A percentile compares a stretch with the other conserved stretches of the same genome.
phyloP scores from a whole-genome alignment of 2,329 filamentous ascomycete genomes.

The Didymella lethalis region DNA sequence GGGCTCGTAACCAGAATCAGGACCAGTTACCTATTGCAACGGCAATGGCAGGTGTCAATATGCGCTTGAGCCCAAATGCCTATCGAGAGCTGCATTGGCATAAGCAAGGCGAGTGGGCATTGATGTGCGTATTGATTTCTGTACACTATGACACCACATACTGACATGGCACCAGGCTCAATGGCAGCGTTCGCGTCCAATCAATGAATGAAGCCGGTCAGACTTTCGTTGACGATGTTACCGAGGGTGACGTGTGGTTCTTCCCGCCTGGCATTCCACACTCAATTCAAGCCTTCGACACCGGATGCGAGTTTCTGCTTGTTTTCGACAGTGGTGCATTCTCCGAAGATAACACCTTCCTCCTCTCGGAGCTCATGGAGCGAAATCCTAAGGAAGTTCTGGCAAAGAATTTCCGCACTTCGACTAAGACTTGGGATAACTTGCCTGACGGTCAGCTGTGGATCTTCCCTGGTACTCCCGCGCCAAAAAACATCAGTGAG shows the following conservation, averaged over 20 bases:
- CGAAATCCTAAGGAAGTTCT: conserved; percentile 53
- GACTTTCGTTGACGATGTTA: conserved; percentile 54
- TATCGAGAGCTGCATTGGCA: conserved; percentile 73
- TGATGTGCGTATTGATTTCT: conserved; percentile 46
- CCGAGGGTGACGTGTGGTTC: conserved; percentile 48
- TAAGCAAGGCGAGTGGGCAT: conserved; percentile 59
- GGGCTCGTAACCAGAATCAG: conserved; percentile 53
- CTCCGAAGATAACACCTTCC: conserved; percentile 67
- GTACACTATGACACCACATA: neutral
- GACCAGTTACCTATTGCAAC: conserved; percentile 51
- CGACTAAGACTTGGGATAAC: conserved; percentile 48
- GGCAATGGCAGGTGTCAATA: conserved; percentile 55
- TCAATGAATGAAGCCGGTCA: conserved; percentile 63
- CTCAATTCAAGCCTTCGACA: conserved; percentile 63
- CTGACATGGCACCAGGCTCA: conserved; percentile 33
- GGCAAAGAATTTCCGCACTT: conserved; percentile 55
- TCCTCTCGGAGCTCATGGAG: conserved; percentile 63
- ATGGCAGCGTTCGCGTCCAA: conserved; percentile 61
- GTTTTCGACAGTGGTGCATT: conserved; percentile 68
- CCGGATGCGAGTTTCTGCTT: conserved; percentile 62
- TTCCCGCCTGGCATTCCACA: conserved; percentile 49
- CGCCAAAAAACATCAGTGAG: conserved; percentile 48
- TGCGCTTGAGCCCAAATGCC: conserved; percentile 55
- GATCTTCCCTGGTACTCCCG: conserved; percentile 54
- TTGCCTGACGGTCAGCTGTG: conserved; percentile 52